Percentiles rank a stretch among this genome's conserved stretches.
These are phyloP conservation scores for Paxillus ammoniavirescens DNA, from an alignment of 768 basidiomycete genomes.

Conservation along the genomic window DNA sequence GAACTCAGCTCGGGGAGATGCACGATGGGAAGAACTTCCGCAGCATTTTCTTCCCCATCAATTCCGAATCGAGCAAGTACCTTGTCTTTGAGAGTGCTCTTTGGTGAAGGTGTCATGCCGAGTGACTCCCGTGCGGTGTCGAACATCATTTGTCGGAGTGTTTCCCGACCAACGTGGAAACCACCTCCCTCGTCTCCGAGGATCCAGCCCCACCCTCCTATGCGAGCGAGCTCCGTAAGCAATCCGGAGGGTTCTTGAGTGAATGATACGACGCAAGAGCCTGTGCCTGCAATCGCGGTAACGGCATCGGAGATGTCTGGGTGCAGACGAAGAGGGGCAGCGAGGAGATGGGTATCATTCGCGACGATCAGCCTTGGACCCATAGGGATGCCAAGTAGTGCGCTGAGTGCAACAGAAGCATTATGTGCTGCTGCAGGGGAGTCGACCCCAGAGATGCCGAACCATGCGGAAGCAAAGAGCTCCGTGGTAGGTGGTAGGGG, in stretches of 20 bases:
- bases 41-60: constrained; percentile 37
- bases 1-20: constrained; percentile 59
- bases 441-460: constrained; percentile 83
- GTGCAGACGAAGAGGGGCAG: constrained; percentile 68
- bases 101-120: constrained; percentile 16
- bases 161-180: constrained; percentile 74
- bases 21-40: constrained; percentile 64
- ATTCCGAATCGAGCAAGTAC: constrained; percentile 59
- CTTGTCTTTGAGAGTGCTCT: constrained; percentile 40
- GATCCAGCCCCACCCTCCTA: constrained; percentile 85
- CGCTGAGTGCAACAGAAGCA: constrained; percentile 53
- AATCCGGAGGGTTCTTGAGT: constrained; percentile 35
- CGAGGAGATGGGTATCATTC: constrained; percentile 85
- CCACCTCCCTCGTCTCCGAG: constrained; percentile 85
- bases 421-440: constrained; percentile 59
- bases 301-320: constrained; percentile 61
- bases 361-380: constrained; percentile 58
- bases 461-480: constrained; percentile 70
- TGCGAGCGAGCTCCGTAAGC: constrained; percentile 64
- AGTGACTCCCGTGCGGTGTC: constrained; percentile 52
- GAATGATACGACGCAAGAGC: constrained; percentile 73
- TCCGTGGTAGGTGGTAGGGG: constrained; percentile 38
- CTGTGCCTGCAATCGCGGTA: constrained; percentile 79
- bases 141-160: constrained; percentile 63
- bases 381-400: constrained; percentile 55